Conservation (phyloP, 495 filamentous ascomycete species). For the Parathielavia appendiculata region DNA sequence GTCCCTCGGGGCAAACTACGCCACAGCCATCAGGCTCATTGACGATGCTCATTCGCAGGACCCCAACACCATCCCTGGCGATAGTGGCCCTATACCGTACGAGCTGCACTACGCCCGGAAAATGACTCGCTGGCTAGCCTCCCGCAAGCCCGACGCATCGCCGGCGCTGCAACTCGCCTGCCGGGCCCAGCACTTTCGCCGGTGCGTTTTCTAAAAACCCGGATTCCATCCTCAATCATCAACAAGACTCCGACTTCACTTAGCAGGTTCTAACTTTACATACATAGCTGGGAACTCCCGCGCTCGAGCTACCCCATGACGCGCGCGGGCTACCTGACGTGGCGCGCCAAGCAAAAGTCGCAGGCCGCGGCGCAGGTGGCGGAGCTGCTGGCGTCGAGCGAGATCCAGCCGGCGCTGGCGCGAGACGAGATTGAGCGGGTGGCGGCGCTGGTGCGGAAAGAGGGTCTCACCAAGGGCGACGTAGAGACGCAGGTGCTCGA, state of each 20-base stretch:
- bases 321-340: conserved; percentile 65
- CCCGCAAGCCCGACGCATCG: conserved; percentile 51
- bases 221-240: neutral
- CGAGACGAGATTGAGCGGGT: conserved; percentile 46
- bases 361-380: conserved; percentile 59
- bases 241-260: no score
- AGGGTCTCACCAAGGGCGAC: conserved; percentile 52
- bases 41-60: conserved; percentile 69
- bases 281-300: conserved; percentile 67
- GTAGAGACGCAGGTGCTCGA: conserved; percentile 67
- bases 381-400: conserved; percentile 45
- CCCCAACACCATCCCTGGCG: conserved; percentile 45
- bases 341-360: conserved; percentile 66
- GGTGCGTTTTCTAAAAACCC: conserved; percentile 22
- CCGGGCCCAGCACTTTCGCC: conserved; percentile 70
- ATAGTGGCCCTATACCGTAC: conserved; percentile 48
- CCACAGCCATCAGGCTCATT: conserved; percentile 54
- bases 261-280: no score
- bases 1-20: conserved; percentile 28
- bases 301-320: conserved; percentile 63
- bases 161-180: conserved; percentile 64
- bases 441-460: conserved; percentile 59
- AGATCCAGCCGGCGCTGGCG: conserved; percentile 33
- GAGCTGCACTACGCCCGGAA: conserved; percentile 75
- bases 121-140: conserved; percentile 65